Conservation (phyloP, 2,329 filamentous ascomycete species). For the Fusarium avenaceum region DNA sequence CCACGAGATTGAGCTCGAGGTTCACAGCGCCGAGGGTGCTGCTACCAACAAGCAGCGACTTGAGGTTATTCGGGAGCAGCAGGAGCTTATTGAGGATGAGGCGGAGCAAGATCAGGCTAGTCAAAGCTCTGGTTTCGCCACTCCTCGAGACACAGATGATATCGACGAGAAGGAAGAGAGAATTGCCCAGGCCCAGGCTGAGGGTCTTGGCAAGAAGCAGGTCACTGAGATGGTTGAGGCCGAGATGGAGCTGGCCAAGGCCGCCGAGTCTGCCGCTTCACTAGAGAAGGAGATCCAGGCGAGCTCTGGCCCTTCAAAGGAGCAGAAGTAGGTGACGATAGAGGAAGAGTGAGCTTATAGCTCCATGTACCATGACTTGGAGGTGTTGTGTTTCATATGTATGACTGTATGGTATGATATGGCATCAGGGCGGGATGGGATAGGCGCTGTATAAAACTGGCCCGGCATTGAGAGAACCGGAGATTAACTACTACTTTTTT, state of each 20-base stretch:
- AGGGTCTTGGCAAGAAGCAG: slow-evolving; percentile 62
- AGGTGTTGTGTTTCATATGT: slow-evolving; percentile 51
- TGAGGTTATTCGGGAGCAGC: slow-evolving; percentile 97
- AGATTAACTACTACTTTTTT: slow-evolving; percentile 40
- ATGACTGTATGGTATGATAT: slow-evolving; percentile 50
- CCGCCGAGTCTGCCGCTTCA: slow-evolving; percentile 43
- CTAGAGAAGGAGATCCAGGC: slow-evolving; percentile 47
- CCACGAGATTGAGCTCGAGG: slow-evolving; percentile 99
- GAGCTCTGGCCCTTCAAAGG: slow-evolving; percentile 47
- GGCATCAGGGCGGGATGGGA: slow-evolving; percentile 45
- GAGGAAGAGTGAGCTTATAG: slow-evolving; percentile 16
- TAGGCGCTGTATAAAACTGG: slow-evolving; percentile 49
- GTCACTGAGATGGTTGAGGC: slow-evolving; percentile 68
- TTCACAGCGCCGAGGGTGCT: slow-evolving; percentile 95
- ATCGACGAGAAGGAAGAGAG: slow-evolving; percentile 95
- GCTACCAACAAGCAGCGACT: slow-evolving; percentile 99
- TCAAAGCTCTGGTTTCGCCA: slow-evolving; percentile 78
- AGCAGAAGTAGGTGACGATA: slow-evolving; percentile 53
- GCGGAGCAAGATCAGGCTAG: slow-evolving; percentile 90
- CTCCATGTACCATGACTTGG: slow-evolving; percentile 46
- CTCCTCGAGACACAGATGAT: slow-evolving; percentile 87
- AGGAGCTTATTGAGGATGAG: slow-evolving; percentile 97
- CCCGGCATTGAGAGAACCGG: slow-evolving; percentile 35
- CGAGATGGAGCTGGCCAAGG: slow-evolving; percentile 62
- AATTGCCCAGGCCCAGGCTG: slow-evolving; percentile 64